phyloP scores from a whole-genome alignment of 495 filamentous ascomycete genomes.

The Penicillium alfredii region DNA sequence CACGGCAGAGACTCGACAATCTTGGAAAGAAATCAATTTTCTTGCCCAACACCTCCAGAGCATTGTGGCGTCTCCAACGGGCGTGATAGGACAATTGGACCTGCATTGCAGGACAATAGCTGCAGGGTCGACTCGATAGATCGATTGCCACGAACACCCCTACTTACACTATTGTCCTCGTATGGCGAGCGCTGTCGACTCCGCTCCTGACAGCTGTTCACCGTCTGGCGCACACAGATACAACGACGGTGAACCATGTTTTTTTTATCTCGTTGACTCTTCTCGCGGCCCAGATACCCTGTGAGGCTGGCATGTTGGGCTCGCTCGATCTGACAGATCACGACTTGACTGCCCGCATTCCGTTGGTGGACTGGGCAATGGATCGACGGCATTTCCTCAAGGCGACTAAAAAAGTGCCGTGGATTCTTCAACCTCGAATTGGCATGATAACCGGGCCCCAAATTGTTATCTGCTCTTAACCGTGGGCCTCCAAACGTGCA shows the following conservation, averaged over 20 bases:
- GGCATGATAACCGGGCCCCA: conserved; percentile 5
- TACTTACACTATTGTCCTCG: too few species aligned
- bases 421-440: background rate
- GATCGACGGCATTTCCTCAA: conserved; percentile 4
- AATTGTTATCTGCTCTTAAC: background rate
- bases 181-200: conserved; percentile 13
- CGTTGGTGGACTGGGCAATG: conserved; percentile 5
- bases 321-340: conserved; percentile 17
- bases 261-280: background rate
- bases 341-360: conserved; percentile 9
- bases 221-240: too few species aligned
- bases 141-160: conserved; percentile 11
- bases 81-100: conserved; percentile 13
- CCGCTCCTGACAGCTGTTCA: conserved; percentile 10
- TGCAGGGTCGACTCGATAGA: conserved; percentile 13
- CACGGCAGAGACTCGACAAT: too few species aligned
- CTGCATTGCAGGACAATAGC: conserved; percentile 3
- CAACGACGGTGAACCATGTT: too few species aligned
- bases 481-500: background rate
- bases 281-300: conserved; percentile 1
- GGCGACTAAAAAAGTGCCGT: too few species aligned
- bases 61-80: conserved; percentile 4
- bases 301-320: background rate
- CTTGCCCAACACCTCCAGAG: conserved; percentile 8
- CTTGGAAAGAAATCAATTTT: conserved; percentile 2